phyloP scores from a whole-genome alignment of 768 basidiomycete genomes.

The Rhodotorula babjevae region DNA sequence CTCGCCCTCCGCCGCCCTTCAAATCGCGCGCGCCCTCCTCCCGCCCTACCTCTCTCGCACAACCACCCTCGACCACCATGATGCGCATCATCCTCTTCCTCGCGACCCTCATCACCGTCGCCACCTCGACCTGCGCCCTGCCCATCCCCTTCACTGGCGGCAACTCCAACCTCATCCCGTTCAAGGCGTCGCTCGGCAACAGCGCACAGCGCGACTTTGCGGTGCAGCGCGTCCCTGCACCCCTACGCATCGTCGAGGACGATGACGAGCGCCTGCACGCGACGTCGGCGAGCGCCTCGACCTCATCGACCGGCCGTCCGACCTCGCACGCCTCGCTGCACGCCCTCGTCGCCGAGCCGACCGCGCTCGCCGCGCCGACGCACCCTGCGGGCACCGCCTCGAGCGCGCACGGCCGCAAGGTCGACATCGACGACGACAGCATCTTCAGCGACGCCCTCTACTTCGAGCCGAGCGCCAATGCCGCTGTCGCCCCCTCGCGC shows the following conservation, averaged over 20 bases:
- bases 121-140: not conserved
- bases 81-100: not conserved
- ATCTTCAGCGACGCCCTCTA: not conserved
- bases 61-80: not conserved
- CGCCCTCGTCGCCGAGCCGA: not conserved
- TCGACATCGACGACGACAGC: not conserved
- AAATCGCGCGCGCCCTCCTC: too few species aligned
- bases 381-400: not conserved
- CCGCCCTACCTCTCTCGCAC: too few species aligned
- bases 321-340: not conserved
- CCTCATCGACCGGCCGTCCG: too few species aligned
- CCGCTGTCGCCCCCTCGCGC: not conserved
- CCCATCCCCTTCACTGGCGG: not conserved
- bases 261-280: not conserved
- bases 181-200: not conserved
- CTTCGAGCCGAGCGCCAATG: not conserved
- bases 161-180: not conserved
- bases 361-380: not conserved
- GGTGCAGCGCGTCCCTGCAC: not conserved
- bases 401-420: too few species aligned
- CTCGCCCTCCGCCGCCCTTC: too few species aligned
- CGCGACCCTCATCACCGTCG: constrained; percentile 2
- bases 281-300: not conserved
- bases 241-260: constrained; percentile 6
- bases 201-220: not conserved